Base-by-base conservation (phyloP, 2,329 filamentous ascomycete genomes). In the Sarocladiaceae sp. region DNA sequence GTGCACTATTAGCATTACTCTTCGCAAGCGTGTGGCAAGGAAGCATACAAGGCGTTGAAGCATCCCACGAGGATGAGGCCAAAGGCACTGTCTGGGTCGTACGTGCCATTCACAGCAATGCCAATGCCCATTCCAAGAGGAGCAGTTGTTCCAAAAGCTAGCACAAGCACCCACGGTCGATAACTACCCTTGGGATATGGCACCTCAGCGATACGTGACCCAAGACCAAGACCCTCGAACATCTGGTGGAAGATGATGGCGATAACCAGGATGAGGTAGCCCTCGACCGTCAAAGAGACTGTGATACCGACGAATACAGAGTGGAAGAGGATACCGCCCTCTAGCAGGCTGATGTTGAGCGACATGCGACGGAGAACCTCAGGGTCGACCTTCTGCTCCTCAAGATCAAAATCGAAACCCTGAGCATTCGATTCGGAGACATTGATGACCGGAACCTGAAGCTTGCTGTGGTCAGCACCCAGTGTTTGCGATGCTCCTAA, bases 241-340 rank as follows among this genome's bases (percentile, higher is more conserved):
- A 46, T 82, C 55, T 84, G 83, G 56, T 86, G 83, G 67, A 87
- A 86, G 24, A 81, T 65, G 47, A 87, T 85, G 48, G 83, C 83
- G 39, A 85, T 65, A 6, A 86, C 69, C 3, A 87, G 71, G 20
- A 86, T 69, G 45, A 82, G 61, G 58, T 85, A 86, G 3, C 80
- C 76, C 1, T 83, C 78, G 2, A 77, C 76, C 16, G 82, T 82
- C 50, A 87, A 82, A 20, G 79, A 83, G 20, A 87, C 65, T 0
- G 83, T 84, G 72, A 86, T 83, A 47, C 82, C 82, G 46, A 87
- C 83, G 58, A 87, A 87, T 47, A 89, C 75, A 48, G 80, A 85
- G 64, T 89, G 85, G 59, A 89, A 89, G 10, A 89, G 69, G 51
- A 89, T 89, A 48, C 85, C 85, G 46, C 84, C 82, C 61, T 89